Evolutionary conservation across 1,284 basidiomycete genomes (phyloP).

Genomic region (Grifola frondosa): DNA sequence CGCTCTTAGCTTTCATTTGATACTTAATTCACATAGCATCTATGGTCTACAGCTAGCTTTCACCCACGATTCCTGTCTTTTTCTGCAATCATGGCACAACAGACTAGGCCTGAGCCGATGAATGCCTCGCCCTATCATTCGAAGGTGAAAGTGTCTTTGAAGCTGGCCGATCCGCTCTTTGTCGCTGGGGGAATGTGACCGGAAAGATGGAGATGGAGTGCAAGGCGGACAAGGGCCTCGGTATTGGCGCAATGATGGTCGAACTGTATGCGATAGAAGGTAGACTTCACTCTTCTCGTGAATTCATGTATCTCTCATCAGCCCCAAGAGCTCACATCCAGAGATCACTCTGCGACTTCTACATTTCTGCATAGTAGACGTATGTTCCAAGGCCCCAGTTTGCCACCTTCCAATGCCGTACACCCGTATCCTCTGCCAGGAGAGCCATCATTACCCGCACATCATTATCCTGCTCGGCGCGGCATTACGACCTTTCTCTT

Average conservation of each 20-base stretch:
- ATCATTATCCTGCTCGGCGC: constrained; percentile 66
- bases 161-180: constrained; percentile 54
- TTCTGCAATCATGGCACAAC: constrained; percentile 14
- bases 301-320: too few relatives aligned
- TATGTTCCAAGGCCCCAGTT: constrained; percentile 74
- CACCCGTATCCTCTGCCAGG: constrained; percentile 53
- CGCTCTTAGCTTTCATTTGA: too few relatives aligned
- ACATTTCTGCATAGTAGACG: constrained; percentile 68
- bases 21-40: too few relatives aligned
- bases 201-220: constrained; percentile 79
- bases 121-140: constrained; percentile 72
- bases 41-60: too few relatives aligned
- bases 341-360: constrained; percentile 75
- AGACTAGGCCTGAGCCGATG: constrained; percentile 61
- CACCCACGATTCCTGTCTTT: too few relatives aligned
- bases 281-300: too few relatives aligned
- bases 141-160: constrained; percentile 67
- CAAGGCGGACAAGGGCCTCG: constrained; percentile 68
- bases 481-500: constrained; percentile 76
- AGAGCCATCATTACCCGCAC: constrained; percentile 55
- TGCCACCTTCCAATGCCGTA: constrained; percentile 79
- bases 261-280: constrained; percentile 76
- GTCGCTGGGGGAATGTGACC: constrained; percentile 61
- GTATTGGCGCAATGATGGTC: constrained; percentile 70
- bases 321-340: constrained; percentile 74